Percentiles rank a stretch among this genome's conserved stretches.
phyloP scores from a whole-genome alignment of 208 protist species.

The Trypanosoma mega region DNA sequence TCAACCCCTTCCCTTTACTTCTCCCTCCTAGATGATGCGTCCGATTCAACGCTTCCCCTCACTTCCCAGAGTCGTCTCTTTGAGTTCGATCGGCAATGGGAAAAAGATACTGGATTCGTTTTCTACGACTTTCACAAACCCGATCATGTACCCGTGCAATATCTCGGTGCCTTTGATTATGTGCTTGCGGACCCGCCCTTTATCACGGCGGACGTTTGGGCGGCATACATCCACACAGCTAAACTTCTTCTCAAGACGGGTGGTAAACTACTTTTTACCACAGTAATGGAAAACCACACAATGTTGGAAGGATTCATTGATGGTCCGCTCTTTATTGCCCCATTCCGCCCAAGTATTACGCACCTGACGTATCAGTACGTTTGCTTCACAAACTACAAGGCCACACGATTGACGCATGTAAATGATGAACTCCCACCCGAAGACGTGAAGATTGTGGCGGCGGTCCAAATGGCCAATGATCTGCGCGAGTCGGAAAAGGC shows the following conservation, averaged over 20 bases:
- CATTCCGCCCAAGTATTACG: slow-evolving; percentile 76
- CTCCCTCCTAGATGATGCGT: slow-evolving; percentile 32
- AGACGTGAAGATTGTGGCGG: slow-evolving; percentile 37
- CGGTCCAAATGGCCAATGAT: slow-evolving; percentile 66
- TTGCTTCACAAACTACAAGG: slow-evolving; percentile 87
- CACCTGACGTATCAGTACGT: slow-evolving; percentile 94
- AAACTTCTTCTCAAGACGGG: slow-evolving; percentile 57
- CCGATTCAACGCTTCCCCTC: background rate
- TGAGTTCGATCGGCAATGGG: slow-evolving; percentile 89
- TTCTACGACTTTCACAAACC: slow-evolving; percentile 88
- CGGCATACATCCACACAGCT: slow-evolving; percentile 62
- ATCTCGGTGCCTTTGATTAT: slow-evolving; percentile 84
- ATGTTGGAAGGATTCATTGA: slow-evolving; percentile 68
- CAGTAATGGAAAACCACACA: slow-evolving; percentile 89
- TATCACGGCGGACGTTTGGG: slow-evolving; percentile 91
- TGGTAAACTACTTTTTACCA: slow-evolving; percentile 88
- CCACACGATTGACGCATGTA: slow-evolving; percentile 33
- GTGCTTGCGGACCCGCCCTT: slow-evolving; percentile 94
- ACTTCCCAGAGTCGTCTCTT: slow-evolving; percentile 57
- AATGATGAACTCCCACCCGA: slow-evolving; percentile 31
- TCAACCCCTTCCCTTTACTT: slow-evolving; percentile 93
- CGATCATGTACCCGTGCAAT: slow-evolving; percentile 68
- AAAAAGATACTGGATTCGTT: slow-evolving; percentile 66
- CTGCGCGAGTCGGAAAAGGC: slow-evolving; percentile 64
- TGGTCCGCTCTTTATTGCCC: slow-evolving; percentile 73